Evolutionary conservation across 495 filamentous ascomycete genomes (phyloP), one percentile per base, ranked within the genome.

Genomic region (Xylaria curta): DNA sequence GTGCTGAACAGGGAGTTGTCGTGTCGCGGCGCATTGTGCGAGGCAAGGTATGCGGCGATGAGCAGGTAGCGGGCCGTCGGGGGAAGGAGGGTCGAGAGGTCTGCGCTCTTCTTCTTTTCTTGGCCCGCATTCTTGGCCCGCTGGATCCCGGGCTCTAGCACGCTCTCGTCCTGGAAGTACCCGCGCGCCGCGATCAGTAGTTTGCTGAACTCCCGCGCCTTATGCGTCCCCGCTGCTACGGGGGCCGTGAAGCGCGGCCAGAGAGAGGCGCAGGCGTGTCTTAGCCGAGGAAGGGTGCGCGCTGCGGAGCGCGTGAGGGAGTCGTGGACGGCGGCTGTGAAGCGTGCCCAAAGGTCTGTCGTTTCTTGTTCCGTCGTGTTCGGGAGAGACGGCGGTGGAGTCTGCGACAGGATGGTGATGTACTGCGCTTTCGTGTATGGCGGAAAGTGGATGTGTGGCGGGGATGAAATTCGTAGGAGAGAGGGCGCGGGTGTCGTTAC

Each of bases 1-100:
- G 94, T 97, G 67, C 91, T 95, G 85, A 99, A 98, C 76, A 95
- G 91, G 38, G 90, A 86, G 2, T 89, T 85, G 80, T 99, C 96
- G 47, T 91, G 87, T 53, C 89, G 84, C 21, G 94, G 86, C 0
- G 93, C 90, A 76, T 93, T 98, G 83, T 95, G 93, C 4, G 94
- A 97, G 71, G 95, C 93, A 5, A 99, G 89, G 81, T 97, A 99
- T 26, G 95, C 90, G 61, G 94, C 92, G 47, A 95, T 87, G 17
- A 99, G 87, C 69, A 98, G 88, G 49, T 94, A 84, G 58, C 93
- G 91, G 26, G 96, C 91, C 76, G 93, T 94, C 73, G 93, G 92
- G 13, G 95, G 93, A 31, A 98, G 86, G 36, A 87, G 85, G 73
- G 77, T 38, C 1, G 85, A 80, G 1, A 82, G 76, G 73, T 80